Percentiles rank a stretch among this genome's conserved stretches.
These are phyloP conservation scores for Paratinospora sagittata DNA, from an alignment of 164 flowering plant species.

Conservation along the genomic window DNA sequence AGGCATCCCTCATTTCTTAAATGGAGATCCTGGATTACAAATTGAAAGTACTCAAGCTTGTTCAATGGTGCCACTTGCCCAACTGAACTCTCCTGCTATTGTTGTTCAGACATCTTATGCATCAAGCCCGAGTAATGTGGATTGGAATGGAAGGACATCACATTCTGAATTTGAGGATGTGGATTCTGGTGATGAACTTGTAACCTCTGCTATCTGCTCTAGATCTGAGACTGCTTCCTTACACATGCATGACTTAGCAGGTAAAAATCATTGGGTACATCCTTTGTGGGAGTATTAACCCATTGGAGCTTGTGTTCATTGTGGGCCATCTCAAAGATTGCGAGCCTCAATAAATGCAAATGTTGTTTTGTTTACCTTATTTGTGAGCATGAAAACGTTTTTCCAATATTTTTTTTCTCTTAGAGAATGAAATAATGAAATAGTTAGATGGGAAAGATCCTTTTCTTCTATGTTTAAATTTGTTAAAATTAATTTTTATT, in stretches of 20 bases:
- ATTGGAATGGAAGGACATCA: constrained; percentile 35
- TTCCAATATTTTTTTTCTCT: neutral
- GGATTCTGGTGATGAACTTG: constrained; percentile 33
- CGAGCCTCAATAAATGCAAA: constrained; percentile 5
- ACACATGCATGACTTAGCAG: constrained; percentile 18
- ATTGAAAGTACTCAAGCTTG: constrained; percentile 25
- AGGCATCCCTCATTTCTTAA: constrained; percentile 27
- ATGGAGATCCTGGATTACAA: constrained; percentile 28
- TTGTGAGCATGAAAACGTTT: neutral
- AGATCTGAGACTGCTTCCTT: constrained; percentile 19
- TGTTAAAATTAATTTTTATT: neutral
- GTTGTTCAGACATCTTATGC: constrained; percentile 36
- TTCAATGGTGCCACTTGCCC: constrained; percentile 24
- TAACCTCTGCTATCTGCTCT: constrained; percentile 25
- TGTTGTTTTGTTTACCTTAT: neutral
- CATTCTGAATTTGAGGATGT: constrained; percentile 43
- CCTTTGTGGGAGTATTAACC: too few relatives aligned
- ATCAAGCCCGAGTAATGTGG: constrained; percentile 37
- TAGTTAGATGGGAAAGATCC: neutral
- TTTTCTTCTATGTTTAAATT: neutral
- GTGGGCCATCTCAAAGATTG: constrained; percentile 5
- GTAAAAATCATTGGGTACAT: constrained; percentile 24
- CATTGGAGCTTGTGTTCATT: too few relatives aligned
- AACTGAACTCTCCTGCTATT: constrained; percentile 26
- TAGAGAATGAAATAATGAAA: neutral